phyloP scores from a whole-genome alignment of 495 filamentous ascomycete species.

The Daldinia caldariorum region DNA sequence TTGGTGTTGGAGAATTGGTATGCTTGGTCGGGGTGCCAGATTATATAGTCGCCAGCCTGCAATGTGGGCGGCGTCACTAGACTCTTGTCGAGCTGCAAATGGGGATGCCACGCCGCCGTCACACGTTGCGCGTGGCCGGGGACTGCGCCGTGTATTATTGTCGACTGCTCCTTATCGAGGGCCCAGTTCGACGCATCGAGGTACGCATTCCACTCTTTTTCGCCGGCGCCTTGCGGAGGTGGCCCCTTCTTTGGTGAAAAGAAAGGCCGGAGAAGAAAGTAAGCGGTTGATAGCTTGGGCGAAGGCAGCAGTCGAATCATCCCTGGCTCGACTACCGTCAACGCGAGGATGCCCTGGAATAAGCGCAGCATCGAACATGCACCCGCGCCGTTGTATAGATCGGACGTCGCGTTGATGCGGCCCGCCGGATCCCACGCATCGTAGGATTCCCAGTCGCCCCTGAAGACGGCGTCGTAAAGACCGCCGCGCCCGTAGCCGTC shows the following conservation, averaged over 20 bases:
- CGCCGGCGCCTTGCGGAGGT: slow-evolving; percentile 48
- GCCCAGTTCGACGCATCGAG: slow-evolving; percentile 68
- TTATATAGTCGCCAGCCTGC: slow-evolving; percentile 85
- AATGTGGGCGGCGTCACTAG: slow-evolving; percentile 84
- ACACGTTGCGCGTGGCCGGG: slow-evolving; percentile 85
- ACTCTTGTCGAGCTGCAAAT: slow-evolving; percentile 74
- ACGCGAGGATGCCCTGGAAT: slow-evolving; percentile 88
- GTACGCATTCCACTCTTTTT: slow-evolving; percentile 58
- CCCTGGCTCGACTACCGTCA: slow-evolving; percentile 81
- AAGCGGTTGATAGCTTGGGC: slow-evolving; percentile 82
- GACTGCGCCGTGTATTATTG: slow-evolving; percentile 80
- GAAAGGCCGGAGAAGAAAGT: slow-evolving; percentile 88
- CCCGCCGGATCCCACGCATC: slow-evolving; percentile 85
- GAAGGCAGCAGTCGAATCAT: slow-evolving; percentile 87
- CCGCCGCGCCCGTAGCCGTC: slow-evolving; percentile 76
- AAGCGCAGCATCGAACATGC: slow-evolving; percentile 89
- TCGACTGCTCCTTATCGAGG: slow-evolving; percentile 57
- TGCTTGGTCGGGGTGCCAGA: slow-evolving; percentile 85
- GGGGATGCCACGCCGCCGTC: slow-evolving; percentile 77
- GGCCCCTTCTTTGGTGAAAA: slow-evolving; percentile 68
- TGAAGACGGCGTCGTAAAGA: slow-evolving; percentile 79
- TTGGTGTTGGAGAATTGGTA: slow-evolving; percentile 60
- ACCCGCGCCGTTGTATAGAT: slow-evolving; percentile 88
- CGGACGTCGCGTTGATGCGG: slow-evolving; percentile 74
- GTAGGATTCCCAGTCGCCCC: slow-evolving; percentile 85